Evolutionary conservation across 1,284 basidiomycete genomes (phyloP).

Genomic region (Ustilago hordei): DNA sequence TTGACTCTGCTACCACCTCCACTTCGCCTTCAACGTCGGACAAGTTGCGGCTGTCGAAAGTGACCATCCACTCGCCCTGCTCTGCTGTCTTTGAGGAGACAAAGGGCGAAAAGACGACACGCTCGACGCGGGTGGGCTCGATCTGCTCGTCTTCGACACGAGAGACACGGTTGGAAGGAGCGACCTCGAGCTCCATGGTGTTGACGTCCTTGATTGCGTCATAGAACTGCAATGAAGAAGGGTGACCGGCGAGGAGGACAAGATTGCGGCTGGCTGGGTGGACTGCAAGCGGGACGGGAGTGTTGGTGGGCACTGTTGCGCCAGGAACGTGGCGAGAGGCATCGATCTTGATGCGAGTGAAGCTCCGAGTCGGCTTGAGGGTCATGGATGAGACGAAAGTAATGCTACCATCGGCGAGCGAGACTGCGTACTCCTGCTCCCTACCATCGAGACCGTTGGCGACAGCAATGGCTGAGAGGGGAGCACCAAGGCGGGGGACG

Average conservation of each 20-base stretch:
- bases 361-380: slow-evolving; percentile 80
- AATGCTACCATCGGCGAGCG: slow-evolving; percentile 84
- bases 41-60: slow-evolving; percentile 78
- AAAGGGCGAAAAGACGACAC: slow-evolving; percentile 75
- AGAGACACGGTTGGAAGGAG: slow-evolving; percentile 91
- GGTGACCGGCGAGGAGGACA: slow-evolving; percentile 90
- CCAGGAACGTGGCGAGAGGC: slow-evolving; percentile 53
- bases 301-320: slow-evolving; percentile 12
- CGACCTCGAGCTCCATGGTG: slow-evolving; percentile 88
- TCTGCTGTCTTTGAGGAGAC: slow-evolving; percentile 27
- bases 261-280: slow-evolving; percentile 60
- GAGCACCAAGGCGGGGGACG: slow-evolving; percentile 89
- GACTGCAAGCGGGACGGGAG: slow-evolving; percentile 57
- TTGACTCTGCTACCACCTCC: slow-evolving; percentile 79
- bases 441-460: slow-evolving; percentile 73
- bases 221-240: slow-evolving; percentile 92
- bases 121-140: slow-evolving; percentile 82
- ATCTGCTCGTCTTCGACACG: slow-evolving; percentile 82
- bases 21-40: slow-evolving; percentile 24
- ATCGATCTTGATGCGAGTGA: slow-evolving; percentile 80
- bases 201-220: slow-evolving; percentile 80
- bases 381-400: slow-evolving; percentile 81
- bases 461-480: slow-evolving; percentile 75
- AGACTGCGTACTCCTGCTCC: slow-evolving; percentile 88
- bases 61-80: slow-evolving; percentile 85